Conservation (phyloP, 257 asterid species). For the Leptodermis oblonga region DNA sequence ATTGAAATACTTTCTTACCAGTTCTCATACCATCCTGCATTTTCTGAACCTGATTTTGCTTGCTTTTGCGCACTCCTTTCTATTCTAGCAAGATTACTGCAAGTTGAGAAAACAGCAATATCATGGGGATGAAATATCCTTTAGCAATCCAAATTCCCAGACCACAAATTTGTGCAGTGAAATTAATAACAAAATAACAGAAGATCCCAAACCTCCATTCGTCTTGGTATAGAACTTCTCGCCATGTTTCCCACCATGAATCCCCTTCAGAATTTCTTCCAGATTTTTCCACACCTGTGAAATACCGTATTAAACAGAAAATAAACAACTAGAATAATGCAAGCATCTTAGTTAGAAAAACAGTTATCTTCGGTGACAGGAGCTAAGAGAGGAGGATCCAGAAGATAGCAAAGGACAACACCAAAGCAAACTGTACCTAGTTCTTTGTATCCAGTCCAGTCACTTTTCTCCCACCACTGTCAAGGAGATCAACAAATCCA, state of each 20-base stretch:
- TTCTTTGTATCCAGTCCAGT: constrained; percentile 99
- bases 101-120: constrained; percentile 23
- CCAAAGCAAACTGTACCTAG: constrained; percentile 51
- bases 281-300: constrained; percentile 92
- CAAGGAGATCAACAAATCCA: constrained; percentile 95
- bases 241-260: constrained; percentile 99
- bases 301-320: constrained; percentile 10
- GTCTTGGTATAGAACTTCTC: constrained; percentile 95
- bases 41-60: constrained; percentile 92
- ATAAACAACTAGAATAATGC: constrained; percentile 17
- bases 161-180: background rate
- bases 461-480: constrained; percentile 99
- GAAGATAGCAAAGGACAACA: background rate
- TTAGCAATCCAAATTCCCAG: background rate
- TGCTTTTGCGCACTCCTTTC: constrained; percentile 99
- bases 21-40: constrained; percentile 97
- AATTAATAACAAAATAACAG: constrained; percentile 6
- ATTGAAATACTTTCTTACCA: constrained; percentile 53
- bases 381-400: background rate
- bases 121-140: background rate
- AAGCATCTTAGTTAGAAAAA: background rate
- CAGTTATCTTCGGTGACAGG: background rate
- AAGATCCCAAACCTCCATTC: constrained; percentile 78
- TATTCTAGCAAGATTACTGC: constrained; percentile 94
- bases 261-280: constrained; percentile 95